Base-by-base conservation (phyloP, 257 asterid genomes). In the Striga asiatica region DNA sequence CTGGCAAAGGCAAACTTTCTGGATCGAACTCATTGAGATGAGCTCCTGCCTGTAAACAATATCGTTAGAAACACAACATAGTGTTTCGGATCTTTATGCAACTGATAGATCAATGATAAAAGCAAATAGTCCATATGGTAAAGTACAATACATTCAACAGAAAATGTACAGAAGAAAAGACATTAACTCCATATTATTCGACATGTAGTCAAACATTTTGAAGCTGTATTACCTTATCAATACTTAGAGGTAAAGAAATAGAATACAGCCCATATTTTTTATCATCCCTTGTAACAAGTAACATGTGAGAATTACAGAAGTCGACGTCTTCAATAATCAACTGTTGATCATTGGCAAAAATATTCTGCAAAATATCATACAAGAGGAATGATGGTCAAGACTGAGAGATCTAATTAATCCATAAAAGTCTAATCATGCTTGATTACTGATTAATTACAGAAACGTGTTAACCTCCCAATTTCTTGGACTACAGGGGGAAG, bases 391-490 rank as follows among this genome's bases (percentile, higher is more conserved):
- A 66, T 54, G 38, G n/a, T 51, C 49, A 19, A n/a, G 62, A 56
- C 23, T 3, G 9, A 19, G 66, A 70, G 23, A 53, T 52, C 18
- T 32, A 1, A 10, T 13, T 42, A 50, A 45, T 47, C 22, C 19
- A 39, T 6, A 58, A n/a, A 43, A 29, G 27, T 17, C 16, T 47
- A 51, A 66, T 20, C 14, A 58, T 62, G 22, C 58, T 47, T 49
- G 54, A 34, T 11, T 17, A n/a, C 32, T 48, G 22, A 54, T 43
- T 18, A 67, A 27, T 42, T 41, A 56, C 14, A 23, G 28, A 42
- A 60, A 61, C 12, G 65, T 49, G 66, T 76, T 61, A 66, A 92
- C 98, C 94, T 88, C 88, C 98, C 97, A 92, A 59, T 73, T 82
- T 61, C 83, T 77, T 24, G 63, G 70, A 42, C 64, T 54, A 4